A percentile compares a stretch with the other conserved stretches of the same genome.
These are phyloP conservation scores for Talaromyces funiculosus DNA, from an alignment of 2,329 filamentous ascomycete genomes.

Conservation along the genomic window DNA sequence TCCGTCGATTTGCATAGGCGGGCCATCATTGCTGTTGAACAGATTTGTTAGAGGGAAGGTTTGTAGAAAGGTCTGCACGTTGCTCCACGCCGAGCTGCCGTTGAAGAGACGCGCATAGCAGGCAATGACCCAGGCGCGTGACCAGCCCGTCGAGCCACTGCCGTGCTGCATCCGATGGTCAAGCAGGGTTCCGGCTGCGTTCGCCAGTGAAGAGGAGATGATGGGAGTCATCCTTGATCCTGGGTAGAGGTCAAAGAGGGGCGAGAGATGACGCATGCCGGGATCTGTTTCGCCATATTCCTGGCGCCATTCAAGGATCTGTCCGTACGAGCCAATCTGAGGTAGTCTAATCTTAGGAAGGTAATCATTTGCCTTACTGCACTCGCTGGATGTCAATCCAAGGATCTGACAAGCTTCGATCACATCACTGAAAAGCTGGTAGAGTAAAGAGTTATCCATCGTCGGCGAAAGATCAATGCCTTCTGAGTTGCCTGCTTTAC, in stretches of 20 bases:
- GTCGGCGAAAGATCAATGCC: neutral
- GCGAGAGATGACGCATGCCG: slow-evolving; percentile 48
- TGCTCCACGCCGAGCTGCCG: slow-evolving; percentile 27
- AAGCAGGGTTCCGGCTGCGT: slow-evolving; percentile 16
- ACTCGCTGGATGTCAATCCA: slow-evolving; percentile 9
- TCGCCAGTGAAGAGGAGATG: neutral
- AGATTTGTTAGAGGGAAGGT: slow-evolving; percentile 25
- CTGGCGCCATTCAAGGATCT: slow-evolving; percentile 28
- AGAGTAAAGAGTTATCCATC: slow-evolving; percentile 9
- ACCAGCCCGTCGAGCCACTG: slow-evolving; percentile 46
- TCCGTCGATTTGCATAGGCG: slow-evolving; percentile 45
- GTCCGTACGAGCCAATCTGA: slow-evolving; percentile 21
- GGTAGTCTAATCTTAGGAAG: slow-evolving; percentile 15
- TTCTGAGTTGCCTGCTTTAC: neutral
- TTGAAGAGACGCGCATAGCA: slow-evolving; percentile 43
- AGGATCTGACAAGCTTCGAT: neutral
- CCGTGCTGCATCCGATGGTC: slow-evolving; percentile 17
- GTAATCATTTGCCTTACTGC: neutral
- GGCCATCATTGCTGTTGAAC: slow-evolving; percentile 32
- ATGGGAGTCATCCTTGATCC: neutral
- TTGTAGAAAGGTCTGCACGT: slow-evolving; percentile 14
- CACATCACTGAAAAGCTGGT: slow-evolving; percentile 2
- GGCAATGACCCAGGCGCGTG: slow-evolving; percentile 43
- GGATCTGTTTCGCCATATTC: slow-evolving; percentile 38
- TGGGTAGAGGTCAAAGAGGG: slow-evolving; percentile 7